phyloP scores from a whole-genome alignment of 106 monocot species.

The Posidonia australis region DNA sequence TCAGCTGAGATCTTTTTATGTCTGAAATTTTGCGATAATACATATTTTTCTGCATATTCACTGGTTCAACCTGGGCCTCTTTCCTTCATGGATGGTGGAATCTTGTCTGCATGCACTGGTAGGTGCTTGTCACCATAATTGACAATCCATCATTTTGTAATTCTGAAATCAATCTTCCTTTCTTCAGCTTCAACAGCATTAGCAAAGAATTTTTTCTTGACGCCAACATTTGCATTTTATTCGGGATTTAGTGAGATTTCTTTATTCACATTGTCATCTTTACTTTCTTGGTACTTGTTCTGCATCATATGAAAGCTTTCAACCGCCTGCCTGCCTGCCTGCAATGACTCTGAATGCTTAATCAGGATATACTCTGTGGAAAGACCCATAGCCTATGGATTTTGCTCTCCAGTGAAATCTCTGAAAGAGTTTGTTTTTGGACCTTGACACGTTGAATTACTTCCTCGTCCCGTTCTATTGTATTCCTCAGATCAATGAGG shows the following conservation, averaged over 20 bases:
- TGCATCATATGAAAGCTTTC: too few species aligned
- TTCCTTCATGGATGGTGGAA: too few species aligned
- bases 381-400: slow-evolving; percentile 41
- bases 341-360: not conserved
- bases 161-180: not conserved
- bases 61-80: too few species aligned
- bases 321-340: not conserved
- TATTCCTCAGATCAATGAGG: too few species aligned
- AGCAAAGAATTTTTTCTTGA: slow-evolving; percentile 34
- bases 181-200: slow-evolving; percentile 26
- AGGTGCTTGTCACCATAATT: too few species aligned
- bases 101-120: too few species aligned
- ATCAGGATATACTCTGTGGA: slow-evolving; percentile 42
- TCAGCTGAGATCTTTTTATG: too few species aligned
- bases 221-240: slow-evolving; percentile 22
- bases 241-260: slow-evolving; percentile 21
- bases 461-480: too few species aligned
- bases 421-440: slow-evolving; percentile 35
- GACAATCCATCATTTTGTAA: too few species aligned
- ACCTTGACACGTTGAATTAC: not conserved
- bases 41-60: too few species aligned
- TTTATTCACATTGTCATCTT: not conserved
- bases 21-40: too few species aligned
- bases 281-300: too few species aligned
- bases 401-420: slow-evolving; percentile 41